Conservation (phyloP, 352 stramenopile genomes). For the Aphanomyces euteiches region DNA sequence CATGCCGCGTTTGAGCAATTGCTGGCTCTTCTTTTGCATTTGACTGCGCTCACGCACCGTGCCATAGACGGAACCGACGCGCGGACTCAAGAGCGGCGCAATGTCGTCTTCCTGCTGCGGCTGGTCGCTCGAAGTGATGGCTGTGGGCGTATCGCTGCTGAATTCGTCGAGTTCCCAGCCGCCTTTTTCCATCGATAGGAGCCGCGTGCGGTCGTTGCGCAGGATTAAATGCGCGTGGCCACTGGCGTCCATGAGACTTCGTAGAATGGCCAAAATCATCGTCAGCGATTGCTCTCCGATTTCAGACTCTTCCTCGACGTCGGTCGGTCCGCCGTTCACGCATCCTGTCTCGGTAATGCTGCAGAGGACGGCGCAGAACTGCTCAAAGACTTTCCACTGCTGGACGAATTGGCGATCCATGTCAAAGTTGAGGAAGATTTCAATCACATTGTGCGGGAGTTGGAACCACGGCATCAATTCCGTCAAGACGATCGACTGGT, state of each 20-base stretch:
- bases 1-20: slow-evolving; percentile 73
- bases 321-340: slow-evolving; percentile 28
- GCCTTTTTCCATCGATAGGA: slow-evolving; percentile 79
- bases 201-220: slow-evolving; percentile 62
- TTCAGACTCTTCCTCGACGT: slow-evolving; percentile 43
- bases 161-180: slow-evolving; percentile 81
- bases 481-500: slow-evolving; percentile 74
- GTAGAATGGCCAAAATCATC: slow-evolving; percentile 66
- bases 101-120: slow-evolving; percentile 1
- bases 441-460: slow-evolving; percentile 80
- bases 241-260: slow-evolving; percentile 85
- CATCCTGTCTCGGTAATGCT: slow-evolving; percentile 60
- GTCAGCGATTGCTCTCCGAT: slow-evolving; percentile 54
- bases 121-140: neutral
- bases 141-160: slow-evolving; percentile 2
- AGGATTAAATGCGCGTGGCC: slow-evolving; percentile 83
- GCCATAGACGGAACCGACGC: slow-evolving; percentile 26
- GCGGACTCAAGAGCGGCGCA: neutral
- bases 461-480: slow-evolving; percentile 76
- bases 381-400: slow-evolving; percentile 87
- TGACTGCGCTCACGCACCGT: slow-evolving; percentile 74
- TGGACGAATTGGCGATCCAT: slow-evolving; percentile 68
- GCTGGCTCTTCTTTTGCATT: slow-evolving; percentile 76
- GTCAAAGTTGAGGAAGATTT: slow-evolving; percentile 87
- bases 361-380: slow-evolving; percentile 67